These are phyloP conservation scores for Talinum fruticosum DNA, from an alignment of 148 eudicot species.

Conservation along the genomic window DNA sequence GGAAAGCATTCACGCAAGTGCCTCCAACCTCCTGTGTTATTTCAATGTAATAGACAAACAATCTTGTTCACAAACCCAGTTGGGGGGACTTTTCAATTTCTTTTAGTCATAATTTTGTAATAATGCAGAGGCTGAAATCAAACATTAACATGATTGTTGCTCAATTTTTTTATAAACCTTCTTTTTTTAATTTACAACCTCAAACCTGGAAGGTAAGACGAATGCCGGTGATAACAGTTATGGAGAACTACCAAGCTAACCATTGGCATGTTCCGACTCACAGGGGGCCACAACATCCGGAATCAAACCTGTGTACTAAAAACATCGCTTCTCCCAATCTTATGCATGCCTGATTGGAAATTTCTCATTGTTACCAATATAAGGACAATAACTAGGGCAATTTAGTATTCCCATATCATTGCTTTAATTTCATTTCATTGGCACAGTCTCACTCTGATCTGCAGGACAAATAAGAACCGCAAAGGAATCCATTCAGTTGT, in stretches of 20 bases:
- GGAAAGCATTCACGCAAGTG: no score
- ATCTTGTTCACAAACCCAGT: background rate
- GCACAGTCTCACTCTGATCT: background rate
- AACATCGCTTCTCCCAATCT: no score
- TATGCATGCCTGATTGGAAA: background rate
- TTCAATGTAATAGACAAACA: background rate
- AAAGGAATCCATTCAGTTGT: background rate
- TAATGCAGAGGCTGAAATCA: background rate
- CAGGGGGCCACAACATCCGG: background rate
- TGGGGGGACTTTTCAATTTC: background rate
- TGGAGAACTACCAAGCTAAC: background rate
- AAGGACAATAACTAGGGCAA: background rate
- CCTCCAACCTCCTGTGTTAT: background rate
- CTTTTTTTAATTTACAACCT: background rate
- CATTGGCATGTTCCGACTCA: background rate
- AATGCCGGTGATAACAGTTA: background rate
- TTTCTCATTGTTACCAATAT: background rate
- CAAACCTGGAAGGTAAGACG: background rate
- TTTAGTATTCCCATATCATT: background rate
- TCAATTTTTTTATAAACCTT: background rate
- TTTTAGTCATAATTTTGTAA: background rate
- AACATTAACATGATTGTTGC: background rate
- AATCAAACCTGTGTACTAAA: background rate
- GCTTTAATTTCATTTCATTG: background rate
- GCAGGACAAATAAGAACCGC: background rate